phyloP scores from a whole-genome alignment of 108 stramenopile species.

The Aurantiochytrium sp. region DNA sequence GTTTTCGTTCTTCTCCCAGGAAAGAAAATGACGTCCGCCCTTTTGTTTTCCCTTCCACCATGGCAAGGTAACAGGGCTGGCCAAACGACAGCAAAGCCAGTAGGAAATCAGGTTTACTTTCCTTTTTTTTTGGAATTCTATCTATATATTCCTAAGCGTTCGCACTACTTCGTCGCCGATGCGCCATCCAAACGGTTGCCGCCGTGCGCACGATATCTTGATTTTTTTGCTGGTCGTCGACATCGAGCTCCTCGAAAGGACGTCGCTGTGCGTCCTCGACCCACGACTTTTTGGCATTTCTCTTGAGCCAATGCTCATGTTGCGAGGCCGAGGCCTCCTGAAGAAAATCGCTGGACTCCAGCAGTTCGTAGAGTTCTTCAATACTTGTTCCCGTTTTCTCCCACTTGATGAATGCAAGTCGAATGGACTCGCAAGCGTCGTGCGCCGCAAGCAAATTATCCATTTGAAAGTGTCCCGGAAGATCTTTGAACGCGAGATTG shows the following conservation, averaged over 20 bases:
- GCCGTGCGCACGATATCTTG: neutral
- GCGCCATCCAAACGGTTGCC: neutral
- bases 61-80: no score
- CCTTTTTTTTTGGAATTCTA: no score
- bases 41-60: no score
- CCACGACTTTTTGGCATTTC: conserved; percentile 1
- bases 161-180: neutral
- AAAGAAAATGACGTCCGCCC: no score
- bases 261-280: neutral
- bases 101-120: no score
- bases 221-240: neutral
- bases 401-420: neutral
- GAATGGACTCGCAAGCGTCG: conserved; percentile 3
- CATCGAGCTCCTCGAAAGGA: neutral
- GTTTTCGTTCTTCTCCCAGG: no score
- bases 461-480: conserved; percentile 12
- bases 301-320: conserved; percentile 8
- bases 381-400: neutral
- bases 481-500: neutral
- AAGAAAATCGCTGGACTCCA: neutral
- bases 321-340: neutral
- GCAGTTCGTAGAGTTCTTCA: neutral
- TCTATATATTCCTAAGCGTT: no score
- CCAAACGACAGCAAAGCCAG: no score
- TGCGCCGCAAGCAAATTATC: neutral